These are phyloP conservation scores for Ambrosia hybrid DNA, from an alignment of 140 eudicot species.

Conservation along the genomic window DNA sequence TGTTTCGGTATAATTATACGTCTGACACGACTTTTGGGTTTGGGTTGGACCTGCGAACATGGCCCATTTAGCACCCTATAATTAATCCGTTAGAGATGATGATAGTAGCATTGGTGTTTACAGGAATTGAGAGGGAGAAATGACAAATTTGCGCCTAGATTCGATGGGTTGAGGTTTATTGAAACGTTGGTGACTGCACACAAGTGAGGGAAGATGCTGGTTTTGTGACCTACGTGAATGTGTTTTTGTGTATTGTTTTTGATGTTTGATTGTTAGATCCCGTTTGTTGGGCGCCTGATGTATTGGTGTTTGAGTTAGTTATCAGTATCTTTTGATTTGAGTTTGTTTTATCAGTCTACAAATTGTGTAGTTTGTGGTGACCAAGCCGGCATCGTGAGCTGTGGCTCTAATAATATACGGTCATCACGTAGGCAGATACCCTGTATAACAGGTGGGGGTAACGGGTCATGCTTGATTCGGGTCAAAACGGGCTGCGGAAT, in stretches of 20 bases:
- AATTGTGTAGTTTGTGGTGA: background rate
- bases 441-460: too few species aligned
- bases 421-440: too few species aligned
- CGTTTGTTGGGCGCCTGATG: conserved; percentile 21
- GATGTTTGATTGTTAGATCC: conserved; percentile 27
- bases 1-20: too few species aligned
- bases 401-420: too few species aligned
- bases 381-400: too few species aligned
- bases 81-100: background rate
- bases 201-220: conserved; percentile 38
- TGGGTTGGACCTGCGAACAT: too few species aligned
- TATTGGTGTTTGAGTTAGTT: conserved; percentile 16
- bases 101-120: background rate
- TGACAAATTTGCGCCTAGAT: conserved; percentile 51
- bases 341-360: background rate
- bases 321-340: background rate
- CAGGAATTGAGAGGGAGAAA: conserved; percentile 30
- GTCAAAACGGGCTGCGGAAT: too few species aligned
- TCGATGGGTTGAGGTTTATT: conserved; percentile 70
- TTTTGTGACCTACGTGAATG: conserved; percentile 16
- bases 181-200: conserved; percentile 80
- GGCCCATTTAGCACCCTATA: too few species aligned
- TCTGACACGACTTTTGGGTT: too few species aligned
- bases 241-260: conserved; percentile 10
- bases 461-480: too few species aligned